phyloP scores from a whole-genome alignment of 2,329 filamentous ascomycete genomes.

The Geosmithia morbida region DNA sequence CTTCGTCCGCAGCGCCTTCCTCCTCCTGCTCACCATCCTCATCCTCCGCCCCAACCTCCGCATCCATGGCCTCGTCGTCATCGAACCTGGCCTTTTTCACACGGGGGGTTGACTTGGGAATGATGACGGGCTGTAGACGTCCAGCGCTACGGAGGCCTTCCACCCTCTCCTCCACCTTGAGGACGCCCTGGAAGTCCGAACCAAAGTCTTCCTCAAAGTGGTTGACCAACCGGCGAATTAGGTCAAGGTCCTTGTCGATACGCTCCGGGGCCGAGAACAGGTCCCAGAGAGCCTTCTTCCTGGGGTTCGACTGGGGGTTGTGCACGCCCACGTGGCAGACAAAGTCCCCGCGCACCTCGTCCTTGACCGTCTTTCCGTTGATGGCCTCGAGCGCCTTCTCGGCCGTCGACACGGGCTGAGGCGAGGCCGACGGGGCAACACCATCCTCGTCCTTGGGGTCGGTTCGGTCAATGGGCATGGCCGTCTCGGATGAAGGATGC shows the following conservation, averaged over 20 bases:
- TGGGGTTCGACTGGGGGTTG: slow-evolving; percentile 68
- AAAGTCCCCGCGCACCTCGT: slow-evolving; percentile 87
- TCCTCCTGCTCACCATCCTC: slow-evolving; percentile 68
- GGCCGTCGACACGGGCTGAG: slow-evolving; percentile 43
- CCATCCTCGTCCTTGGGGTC: slow-evolving; percentile 59
- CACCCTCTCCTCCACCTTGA: slow-evolving; percentile 76
- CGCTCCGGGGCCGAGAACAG: slow-evolving; percentile 89
- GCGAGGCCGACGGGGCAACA: slow-evolving; percentile 40
- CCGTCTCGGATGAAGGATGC: slow-evolving; percentile 59
- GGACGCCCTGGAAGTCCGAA: slow-evolving; percentile 58
- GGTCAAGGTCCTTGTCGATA: slow-evolving; percentile 74
- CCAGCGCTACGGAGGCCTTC: slow-evolving; percentile 67
- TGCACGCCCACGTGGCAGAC: slow-evolving; percentile 96
- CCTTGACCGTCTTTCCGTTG: slow-evolving; percentile 94
- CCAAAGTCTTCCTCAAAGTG: slow-evolving; percentile 80
- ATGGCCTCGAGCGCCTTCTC: slow-evolving; percentile 87
- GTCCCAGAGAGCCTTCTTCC: slow-evolving; percentile 95
- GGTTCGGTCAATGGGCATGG: slow-evolving; percentile 51
- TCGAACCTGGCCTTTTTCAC: slow-evolving; percentile 43
- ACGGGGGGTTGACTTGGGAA: slow-evolving; percentile 32
- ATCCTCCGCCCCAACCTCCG: slow-evolving; percentile 50
- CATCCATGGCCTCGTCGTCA: slow-evolving; percentile 48
- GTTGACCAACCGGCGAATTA: slow-evolving; percentile 68
- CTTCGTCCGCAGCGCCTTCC: slow-evolving; percentile 61
- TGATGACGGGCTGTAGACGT: slow-evolving; percentile 53